Base-by-base conservation (phyloP, 805 yeast genomes). In the Komagataella phaffii region DNA sequence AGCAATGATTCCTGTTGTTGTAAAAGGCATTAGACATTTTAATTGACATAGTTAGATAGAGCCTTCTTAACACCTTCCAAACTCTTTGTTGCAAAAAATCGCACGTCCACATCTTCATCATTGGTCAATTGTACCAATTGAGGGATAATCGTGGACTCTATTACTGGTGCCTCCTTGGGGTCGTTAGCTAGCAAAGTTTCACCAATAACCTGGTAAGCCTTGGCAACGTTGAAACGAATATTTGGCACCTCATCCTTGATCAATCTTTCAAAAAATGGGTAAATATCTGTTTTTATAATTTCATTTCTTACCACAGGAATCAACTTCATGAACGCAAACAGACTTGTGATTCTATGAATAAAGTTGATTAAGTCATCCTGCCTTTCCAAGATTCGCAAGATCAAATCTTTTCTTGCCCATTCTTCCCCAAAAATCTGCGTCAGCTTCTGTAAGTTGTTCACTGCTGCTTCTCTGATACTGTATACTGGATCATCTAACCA, bases 401-500 rank as follows among this genome's bases (percentile, higher is more conserved):
- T 80, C 46, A 93, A 83, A 63, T 89, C 93, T 47, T 72, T 71
- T 64, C 88, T 82, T 48, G 96, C 91, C 99, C 99, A 93, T 44
- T 81, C 81, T 44, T 90, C 82, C 36, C 98, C 99, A 69, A 93
- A 93, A 44, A 88, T 88, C 57, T 77, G 79, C 4, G 96, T 82
- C 59, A 93, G 74, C 58, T 84, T 82, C 58, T 78, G 82, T 58
- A 93, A 72, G 66, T 90, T 93, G 52, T 74, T 71, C 36, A 93
- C 95, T 1, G 98, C 98, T 7, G 99, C 99, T 58, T 88, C 95
- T 68, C 99, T 82, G 55, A 93, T 90, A 4, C 98, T 90, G 69
- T 80, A 93, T 45, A 93, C 99, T 3, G 90, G 86, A 70, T 93
- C 99, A 96, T 97, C 90, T 57, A 93, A 74, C 98, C 99, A 93